These are phyloP conservation scores for Geotrichum reessii DNA, from an alignment of 1,139 yeast species.

Conservation along the genomic window DNA sequence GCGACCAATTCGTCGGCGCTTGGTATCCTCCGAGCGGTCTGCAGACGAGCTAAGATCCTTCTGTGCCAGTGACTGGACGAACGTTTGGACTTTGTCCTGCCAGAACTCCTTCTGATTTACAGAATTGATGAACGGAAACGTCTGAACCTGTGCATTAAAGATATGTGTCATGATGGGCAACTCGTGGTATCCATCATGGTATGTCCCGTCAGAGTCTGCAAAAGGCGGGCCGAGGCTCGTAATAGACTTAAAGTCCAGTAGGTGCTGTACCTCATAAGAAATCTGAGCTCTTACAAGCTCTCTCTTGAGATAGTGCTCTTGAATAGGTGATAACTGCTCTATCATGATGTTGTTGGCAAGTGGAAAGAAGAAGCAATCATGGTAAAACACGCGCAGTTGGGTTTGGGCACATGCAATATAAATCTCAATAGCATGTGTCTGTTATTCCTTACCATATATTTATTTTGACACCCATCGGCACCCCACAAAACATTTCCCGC, in stretches of 20 bases:
- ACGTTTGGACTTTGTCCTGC: slow-evolving; percentile 72
- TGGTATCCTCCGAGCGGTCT: slow-evolving; percentile 67
- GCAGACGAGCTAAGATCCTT: slow-evolving; percentile 65
- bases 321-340: slow-evolving; percentile 31
- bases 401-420: background rate
- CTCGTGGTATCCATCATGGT: slow-evolving; percentile 27
- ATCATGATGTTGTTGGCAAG: background rate
- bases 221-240: slow-evolving; percentile 74
- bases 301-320: slow-evolving; percentile 82
- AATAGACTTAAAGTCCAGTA: slow-evolving; percentile 57
- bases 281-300: slow-evolving; percentile 62
- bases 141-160: slow-evolving; percentile 53
- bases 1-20: slow-evolving; percentile 57
- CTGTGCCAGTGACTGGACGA: slow-evolving; percentile 67
- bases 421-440: background rate
- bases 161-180: slow-evolving; percentile 68
- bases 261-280: slow-evolving; percentile 51
- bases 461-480: background rate
- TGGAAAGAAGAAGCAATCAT: background rate
- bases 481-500: background rate
- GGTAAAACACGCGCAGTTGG: background rate
- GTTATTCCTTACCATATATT: background rate
- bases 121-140: slow-evolving; percentile 65
- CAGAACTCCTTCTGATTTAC: slow-evolving; percentile 59
- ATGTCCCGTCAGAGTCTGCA: slow-evolving; percentile 14